Evolutionary conservation across 352 stramenopile genomes (phyloP).

Genomic region (Pythium phragmitis): DNA sequence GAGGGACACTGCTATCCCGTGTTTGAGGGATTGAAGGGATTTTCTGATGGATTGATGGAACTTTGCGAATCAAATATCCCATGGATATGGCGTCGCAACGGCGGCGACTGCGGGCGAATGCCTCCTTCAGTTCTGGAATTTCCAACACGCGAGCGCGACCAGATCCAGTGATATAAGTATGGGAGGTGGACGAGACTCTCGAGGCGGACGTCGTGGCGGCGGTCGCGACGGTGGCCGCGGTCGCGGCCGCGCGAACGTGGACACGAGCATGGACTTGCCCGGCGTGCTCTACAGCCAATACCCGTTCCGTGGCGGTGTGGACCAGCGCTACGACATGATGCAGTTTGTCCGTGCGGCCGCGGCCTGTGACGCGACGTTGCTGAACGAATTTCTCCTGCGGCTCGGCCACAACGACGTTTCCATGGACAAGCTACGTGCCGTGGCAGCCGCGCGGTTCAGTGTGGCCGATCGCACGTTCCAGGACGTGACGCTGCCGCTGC

Average conservation of each 20-base stretch:
- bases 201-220: slow-evolving; percentile 1
- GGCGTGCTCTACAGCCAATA: slow-evolving; percentile 13
- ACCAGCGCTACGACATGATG: slow-evolving; percentile 13
- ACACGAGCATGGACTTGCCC: slow-evolving; percentile 7
- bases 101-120: too few species aligned
- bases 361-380: slow-evolving; percentile 1
- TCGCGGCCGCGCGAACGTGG: slow-evolving; percentile 1
- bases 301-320: slow-evolving; percentile 1
- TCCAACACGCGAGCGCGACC: not conserved
- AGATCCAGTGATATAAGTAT: not conserved
- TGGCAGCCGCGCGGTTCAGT: slow-evolving; percentile 9
- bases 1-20: not conserved
- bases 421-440: slow-evolving; percentile 9
- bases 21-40: not conserved
- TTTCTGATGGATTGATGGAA: not conserved
- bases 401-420: slow-evolving; percentile 8
- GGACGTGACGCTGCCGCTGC: slow-evolving; percentile 28
- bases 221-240: not conserved
- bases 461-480: slow-evolving; percentile 15
- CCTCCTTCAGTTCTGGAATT: not conserved
- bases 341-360: slow-evolving; percentile 11
- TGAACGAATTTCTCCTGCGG: slow-evolving; percentile 11
- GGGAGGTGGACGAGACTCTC: slow-evolving; percentile 1
- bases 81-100: not conserved
- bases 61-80: not conserved